Percentiles rank a stretch among this genome's conserved stretches.
Conservation (phyloP, 1,284 basidiomycete species). For the Sanghuangporus sanghuang region DNA sequence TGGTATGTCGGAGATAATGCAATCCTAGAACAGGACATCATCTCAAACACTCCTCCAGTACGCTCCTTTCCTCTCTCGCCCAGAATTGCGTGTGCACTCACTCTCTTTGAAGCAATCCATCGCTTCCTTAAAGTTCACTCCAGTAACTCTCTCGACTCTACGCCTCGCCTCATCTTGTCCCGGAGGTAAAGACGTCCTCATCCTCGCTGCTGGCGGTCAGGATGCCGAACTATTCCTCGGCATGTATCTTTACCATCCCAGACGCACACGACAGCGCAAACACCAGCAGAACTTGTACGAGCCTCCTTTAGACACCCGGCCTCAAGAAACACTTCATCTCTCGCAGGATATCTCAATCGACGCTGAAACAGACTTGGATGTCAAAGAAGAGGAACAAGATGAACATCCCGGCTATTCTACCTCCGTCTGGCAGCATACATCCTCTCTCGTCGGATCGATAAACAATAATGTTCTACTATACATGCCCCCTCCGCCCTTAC, state of each 20-base stretch:
- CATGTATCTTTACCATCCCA: constrained; percentile 30
- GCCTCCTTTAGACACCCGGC: not conserved
- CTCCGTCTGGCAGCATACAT: constrained; percentile 51
- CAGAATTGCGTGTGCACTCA: not conserved
- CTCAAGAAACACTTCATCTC: not conserved
- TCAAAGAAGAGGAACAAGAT: not conserved
- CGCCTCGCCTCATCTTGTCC: constrained; percentile 32
- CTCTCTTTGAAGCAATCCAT: constrained; percentile 25
- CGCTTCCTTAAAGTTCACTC: constrained; percentile 52
- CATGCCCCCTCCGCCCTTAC: constrained; percentile 34
- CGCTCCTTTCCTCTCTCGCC: not conserved
- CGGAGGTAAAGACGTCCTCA: constrained; percentile 44
- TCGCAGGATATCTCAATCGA: not conserved
- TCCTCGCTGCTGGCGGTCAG: constrained; percentile 82
- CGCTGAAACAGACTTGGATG: not conserved
- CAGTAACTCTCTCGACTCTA: constrained; percentile 66
- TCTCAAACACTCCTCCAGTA: constrained; percentile 29
- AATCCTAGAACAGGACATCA: constrained; percentile 67
- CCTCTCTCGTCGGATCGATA: constrained; percentile 60
- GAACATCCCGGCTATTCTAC: constrained; percentile 1
- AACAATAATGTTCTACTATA: constrained; percentile 79
- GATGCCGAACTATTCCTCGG: constrained; percentile 76
- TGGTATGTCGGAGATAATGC: constrained; percentile 54
- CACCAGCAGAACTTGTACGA: not conserved
- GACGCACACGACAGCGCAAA: not conserved